Evolutionary conservation across 2,329 filamentous ascomycete species (phyloP).

Genomic region (Talaromyces amestolkiae): DNA sequence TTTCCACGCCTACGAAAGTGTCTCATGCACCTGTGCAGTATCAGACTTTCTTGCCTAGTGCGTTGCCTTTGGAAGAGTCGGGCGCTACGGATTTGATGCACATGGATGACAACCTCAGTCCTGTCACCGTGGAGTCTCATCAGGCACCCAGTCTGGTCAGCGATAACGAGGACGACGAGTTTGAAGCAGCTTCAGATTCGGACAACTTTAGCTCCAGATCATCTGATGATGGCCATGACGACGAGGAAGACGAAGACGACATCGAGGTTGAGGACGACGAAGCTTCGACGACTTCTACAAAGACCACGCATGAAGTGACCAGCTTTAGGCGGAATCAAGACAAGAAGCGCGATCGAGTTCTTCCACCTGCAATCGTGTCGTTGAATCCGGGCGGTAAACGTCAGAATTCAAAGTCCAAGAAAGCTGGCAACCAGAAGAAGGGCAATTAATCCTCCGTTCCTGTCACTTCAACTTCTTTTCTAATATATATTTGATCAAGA

Average conservation of each 20-base stretch:
- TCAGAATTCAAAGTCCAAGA: conserved; percentile 32
- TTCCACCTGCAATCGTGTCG: conserved; percentile 28
- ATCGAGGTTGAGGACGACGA: conserved; percentile 49
- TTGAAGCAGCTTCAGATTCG: conserved; percentile 66
- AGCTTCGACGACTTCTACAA: conserved; percentile 37
- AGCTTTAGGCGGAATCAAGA: conserved; percentile 32
- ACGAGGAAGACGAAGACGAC: conserved; percentile 38
- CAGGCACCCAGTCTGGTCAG: conserved; percentile 77
- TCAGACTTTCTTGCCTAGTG: conserved; percentile 40
- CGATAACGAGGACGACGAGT: conserved; percentile 62
- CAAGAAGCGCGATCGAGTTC: conserved; percentile 32
- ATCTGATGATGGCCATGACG: conserved; percentile 54
- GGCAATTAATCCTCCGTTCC: conserved; percentile 20
- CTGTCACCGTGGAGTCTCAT: conserved; percentile 68
- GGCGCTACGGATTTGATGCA: conserved; percentile 50
- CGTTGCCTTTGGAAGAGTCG: conserved; percentile 22
- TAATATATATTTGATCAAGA: conserved; percentile 20
- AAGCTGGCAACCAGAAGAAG: conserved; percentile 28
- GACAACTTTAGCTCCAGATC: conserved; percentile 53
- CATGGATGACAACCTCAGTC: conserved; percentile 59
- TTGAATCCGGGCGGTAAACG: conserved; percentile 31
- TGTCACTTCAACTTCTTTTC: background rate
- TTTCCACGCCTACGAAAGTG: conserved; percentile 36
- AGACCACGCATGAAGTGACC: conserved; percentile 33
- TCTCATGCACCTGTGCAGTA: conserved; percentile 25